phyloP scores from a whole-genome alignment of 2,329 filamentous ascomycete genomes.

The Aspergillus vadensis region DNA sequence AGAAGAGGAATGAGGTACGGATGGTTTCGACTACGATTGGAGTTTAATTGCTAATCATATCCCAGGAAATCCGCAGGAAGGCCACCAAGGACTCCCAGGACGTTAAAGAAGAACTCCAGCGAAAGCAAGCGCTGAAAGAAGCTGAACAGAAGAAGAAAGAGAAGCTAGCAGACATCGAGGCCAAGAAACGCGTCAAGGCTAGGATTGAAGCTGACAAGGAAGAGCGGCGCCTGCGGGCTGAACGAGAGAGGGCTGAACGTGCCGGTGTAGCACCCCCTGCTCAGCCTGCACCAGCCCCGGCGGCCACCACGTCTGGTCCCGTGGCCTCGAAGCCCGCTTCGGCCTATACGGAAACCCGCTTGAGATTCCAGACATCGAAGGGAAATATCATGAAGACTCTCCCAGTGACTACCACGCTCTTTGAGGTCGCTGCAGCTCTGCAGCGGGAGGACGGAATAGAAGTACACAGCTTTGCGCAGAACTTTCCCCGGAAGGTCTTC shows the following conservation, averaged over 20 bases:
- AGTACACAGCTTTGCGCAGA: slow-evolving; percentile 78
- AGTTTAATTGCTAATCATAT: slow-evolving; percentile 5
- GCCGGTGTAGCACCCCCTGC: slow-evolving; percentile 66
- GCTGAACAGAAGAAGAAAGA: slow-evolving; percentile 83
- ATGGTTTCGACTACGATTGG: background rate
- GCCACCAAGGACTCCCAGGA: slow-evolving; percentile 87
- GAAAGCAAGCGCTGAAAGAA: slow-evolving; percentile 90
- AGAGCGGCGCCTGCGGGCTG: slow-evolving; percentile 80
- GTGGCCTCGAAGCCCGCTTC: slow-evolving; percentile 64
- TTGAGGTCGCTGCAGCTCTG: slow-evolving; percentile 82
- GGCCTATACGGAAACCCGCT: slow-evolving; percentile 75
- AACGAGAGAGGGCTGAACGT: slow-evolving; percentile 80
- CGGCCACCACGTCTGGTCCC: slow-evolving; percentile 50
- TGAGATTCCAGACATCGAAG: slow-evolving; percentile 74
- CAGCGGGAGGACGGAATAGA: slow-evolving; percentile 68
- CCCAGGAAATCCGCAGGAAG: slow-evolving; percentile 72
- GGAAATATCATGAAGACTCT: slow-evolving; percentile 86
- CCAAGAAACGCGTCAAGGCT: slow-evolving; percentile 84
- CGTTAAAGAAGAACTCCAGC: slow-evolving; percentile 81
- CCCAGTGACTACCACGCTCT: slow-evolving; percentile 85
- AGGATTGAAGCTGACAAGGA: slow-evolving; percentile 95
- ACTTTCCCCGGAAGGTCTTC: slow-evolving; percentile 83
- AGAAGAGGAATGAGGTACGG: slow-evolving; percentile 79
- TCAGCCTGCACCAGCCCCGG: slow-evolving; percentile 48
- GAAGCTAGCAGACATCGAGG: slow-evolving; percentile 80